Conservation (phyloP, 2,329 filamentous ascomycete species). For the Dactylellina parvicollis region DNA sequence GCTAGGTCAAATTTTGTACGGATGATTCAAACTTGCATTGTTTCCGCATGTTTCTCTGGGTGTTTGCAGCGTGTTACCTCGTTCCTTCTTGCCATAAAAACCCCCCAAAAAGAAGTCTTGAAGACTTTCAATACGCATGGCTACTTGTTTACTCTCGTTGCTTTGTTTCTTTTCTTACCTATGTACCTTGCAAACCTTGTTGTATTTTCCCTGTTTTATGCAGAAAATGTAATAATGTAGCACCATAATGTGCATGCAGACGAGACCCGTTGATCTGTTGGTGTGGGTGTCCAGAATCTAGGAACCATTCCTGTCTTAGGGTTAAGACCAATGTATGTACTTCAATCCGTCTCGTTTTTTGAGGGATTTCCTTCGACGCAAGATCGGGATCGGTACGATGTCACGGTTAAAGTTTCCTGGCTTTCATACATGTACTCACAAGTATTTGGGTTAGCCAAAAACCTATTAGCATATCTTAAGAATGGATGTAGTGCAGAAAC, state of each 20-base stretch:
- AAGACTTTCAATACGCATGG: neutral
- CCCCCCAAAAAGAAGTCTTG: conserved; percentile 16
- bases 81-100: conserved; percentile 4
- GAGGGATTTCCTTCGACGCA: conserved; percentile 25
- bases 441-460: conserved; percentile 19
- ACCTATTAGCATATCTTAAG: conserved; percentile 13
- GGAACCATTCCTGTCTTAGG: conserved; percentile 8
- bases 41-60: conserved; percentile 28
- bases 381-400: conserved; percentile 27
- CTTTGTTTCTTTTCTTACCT: conserved; percentile 1
- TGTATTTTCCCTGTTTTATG: conserved; percentile 39
- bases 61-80: conserved; percentile 27
- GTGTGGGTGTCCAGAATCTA: conserved; percentile 6
- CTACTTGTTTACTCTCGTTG: conserved; percentile 1
- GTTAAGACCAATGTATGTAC: conserved; percentile 20
- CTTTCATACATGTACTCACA: neutral
- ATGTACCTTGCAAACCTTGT: too few species aligned
- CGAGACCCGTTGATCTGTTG: neutral
- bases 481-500: conserved; percentile 8
- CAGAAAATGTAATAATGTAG: conserved; percentile 42
- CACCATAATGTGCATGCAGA: conserved; percentile 20
- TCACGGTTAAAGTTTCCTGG: conserved; percentile 23
- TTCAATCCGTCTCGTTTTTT: conserved; percentile 2
- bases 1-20: conserved; percentile 21
- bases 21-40: conserved; percentile 23